Evolutionary conservation across 139 green algal species (phyloP).

Genomic region (Ettlia oleoabundans): DNA sequence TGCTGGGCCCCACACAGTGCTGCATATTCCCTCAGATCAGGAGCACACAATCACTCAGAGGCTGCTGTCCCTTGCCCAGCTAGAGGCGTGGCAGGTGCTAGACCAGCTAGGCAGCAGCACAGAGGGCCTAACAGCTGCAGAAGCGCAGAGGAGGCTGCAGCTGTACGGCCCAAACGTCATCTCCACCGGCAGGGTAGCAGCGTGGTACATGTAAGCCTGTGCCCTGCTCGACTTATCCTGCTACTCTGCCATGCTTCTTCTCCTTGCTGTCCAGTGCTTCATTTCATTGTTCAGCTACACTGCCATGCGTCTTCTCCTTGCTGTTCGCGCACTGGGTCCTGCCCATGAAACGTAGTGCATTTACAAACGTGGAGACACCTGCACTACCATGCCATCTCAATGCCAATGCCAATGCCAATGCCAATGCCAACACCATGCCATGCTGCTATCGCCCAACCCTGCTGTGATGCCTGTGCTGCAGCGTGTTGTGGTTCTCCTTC

Average conservation of each 20-base stretch:
- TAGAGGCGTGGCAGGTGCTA: not conserved
- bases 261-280: too few species aligned
- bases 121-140: not conserved
- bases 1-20: not conserved
- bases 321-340: too few species aligned
- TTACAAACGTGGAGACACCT: not conserved
- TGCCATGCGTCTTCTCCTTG: too few species aligned
- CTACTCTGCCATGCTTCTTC: too few species aligned
- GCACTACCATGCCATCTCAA: not conserved
- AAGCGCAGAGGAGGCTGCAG: not conserved
- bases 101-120: not conserved
- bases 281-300: too few species aligned
- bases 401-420: too few species aligned
- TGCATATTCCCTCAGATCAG: not conserved
- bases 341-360: too few species aligned
- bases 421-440: too few species aligned
- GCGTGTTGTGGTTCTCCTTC: not conserved
- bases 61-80: conserved; percentile 7
- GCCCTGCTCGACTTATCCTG: too few species aligned
- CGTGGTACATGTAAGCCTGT: not conserved
- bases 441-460: too few species aligned
- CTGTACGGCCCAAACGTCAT: conserved; percentile 23
- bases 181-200: not conserved
- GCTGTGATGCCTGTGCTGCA: not conserved
- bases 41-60: not conserved